A percentile compares a stretch with the other conserved stretches of the same genome.
Evolutionary conservation across 257 asterid genomes (phyloP).

Genomic region (Rhazya stricta): DNA sequence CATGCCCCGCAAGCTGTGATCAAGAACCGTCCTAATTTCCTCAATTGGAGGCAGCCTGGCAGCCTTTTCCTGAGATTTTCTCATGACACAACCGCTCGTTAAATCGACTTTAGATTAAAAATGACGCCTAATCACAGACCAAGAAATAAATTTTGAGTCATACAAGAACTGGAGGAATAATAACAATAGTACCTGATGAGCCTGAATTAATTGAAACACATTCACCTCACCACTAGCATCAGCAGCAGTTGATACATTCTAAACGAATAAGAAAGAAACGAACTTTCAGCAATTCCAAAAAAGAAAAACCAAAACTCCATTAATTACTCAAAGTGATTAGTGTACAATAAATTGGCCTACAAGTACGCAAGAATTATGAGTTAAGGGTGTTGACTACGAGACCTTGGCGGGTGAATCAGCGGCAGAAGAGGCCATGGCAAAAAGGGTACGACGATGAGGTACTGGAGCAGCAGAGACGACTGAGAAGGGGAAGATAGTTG

Average conservation of each 20-base stretch:
- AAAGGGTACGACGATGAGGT: conserved; percentile 11
- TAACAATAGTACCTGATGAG: conserved; percentile 65
- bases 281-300: not conserved
- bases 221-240: conserved; percentile 30
- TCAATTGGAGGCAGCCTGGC: conserved; percentile 79
- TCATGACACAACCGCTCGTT: not conserved
- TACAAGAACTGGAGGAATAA: not conserved
- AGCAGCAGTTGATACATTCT: conserved; percentile 38
- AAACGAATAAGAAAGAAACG: conserved; percentile 15
- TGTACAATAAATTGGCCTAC: not conserved
- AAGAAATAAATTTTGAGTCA: not conserved
- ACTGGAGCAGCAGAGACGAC: not conserved
- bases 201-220: conserved; percentile 61
- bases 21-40: conserved; percentile 70
- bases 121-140: not conserved
- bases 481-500: conserved; percentile 5
- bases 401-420: conserved; percentile 20
- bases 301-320: not conserved
- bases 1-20: conserved; percentile 72
- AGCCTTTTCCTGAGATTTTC: conserved; percentile 58
- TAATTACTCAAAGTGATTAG: not conserved
- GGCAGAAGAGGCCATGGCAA: conserved; percentile 30
- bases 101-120: not conserved
- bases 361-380: not conserved
- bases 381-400: not conserved